These are phyloP conservation scores for Malus asiatica DNA, from an alignment of 306 rosid genomes.

Conservation along the genomic window DNA sequence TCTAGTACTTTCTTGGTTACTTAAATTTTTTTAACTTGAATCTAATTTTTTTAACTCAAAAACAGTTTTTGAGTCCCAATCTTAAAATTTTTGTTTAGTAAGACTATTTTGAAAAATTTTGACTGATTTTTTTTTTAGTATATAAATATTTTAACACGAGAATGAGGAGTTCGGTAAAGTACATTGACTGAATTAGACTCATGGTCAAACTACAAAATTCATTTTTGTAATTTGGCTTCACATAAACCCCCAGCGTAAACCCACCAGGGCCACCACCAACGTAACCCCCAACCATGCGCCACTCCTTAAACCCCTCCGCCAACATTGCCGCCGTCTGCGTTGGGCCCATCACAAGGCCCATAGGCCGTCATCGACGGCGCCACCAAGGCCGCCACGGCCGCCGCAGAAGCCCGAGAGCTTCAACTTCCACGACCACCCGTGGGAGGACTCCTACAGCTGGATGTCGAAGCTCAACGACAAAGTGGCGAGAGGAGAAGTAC, in stretches of 20 bases:
- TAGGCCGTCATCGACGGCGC: conserved; percentile 14
- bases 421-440: conserved; percentile 51
- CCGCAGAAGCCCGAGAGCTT: conserved; percentile 77
- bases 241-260: background rate
- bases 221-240: background rate
- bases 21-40: too few species aligned
- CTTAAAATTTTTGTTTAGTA: too few species aligned
- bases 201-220: background rate
- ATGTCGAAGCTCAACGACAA: conserved; percentile 75
- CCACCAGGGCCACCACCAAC: background rate
- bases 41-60: too few species aligned
- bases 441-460: conserved; percentile 93
- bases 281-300: background rate
- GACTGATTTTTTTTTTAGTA: too few species aligned
- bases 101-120: too few species aligned
- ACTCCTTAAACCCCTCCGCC: conserved; percentile 11
- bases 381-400: conserved; percentile 65
- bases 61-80: too few species aligned
- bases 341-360: conserved; percentile 33
- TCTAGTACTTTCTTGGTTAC: background rate
- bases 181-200: too few species aligned
- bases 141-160: too few species aligned
- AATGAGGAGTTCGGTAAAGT: too few species aligned
- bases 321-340: conserved; percentile 23
- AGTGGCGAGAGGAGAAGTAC: conserved; percentile 91